Percentiles rank a stretch among this genome's conserved stretches.
phyloP scores from a whole-genome alignment of 2,329 filamentous ascomycete genomes.

The Hortaea sp. region DNA sequence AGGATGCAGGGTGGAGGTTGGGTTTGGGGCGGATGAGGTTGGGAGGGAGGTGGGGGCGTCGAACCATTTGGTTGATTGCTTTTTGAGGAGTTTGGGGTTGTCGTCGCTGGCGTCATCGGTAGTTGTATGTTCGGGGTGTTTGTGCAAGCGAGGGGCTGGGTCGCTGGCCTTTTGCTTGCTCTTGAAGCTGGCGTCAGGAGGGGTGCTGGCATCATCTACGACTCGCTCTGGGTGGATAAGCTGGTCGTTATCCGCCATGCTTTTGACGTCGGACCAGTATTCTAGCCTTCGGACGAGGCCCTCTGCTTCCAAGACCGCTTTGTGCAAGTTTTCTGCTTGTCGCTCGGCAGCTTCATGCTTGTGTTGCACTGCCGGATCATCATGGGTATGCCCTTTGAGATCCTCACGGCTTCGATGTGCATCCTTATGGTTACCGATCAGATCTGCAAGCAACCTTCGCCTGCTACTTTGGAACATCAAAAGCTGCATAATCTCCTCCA shows the following conservation, averaged over 20 bases:
- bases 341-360: constrained; percentile 25
- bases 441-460: constrained; percentile 59
- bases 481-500: constrained; percentile 75
- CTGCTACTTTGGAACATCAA: constrained; percentile 87
- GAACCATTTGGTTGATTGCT: constrained; percentile 2
- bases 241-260: constrained; percentile 16
- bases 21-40: not conserved
- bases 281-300: constrained; percentile 71
- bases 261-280: constrained; percentile 68
- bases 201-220: constrained; percentile 2
- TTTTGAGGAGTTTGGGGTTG: not conserved
- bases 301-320: constrained; percentile 65
- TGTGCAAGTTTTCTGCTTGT: constrained; percentile 58
- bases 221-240: not conserved
- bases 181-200: constrained; percentile 7
- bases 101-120: not conserved
- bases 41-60: constrained; percentile 4
- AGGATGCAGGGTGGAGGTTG: not conserved
- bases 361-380: constrained; percentile 34
- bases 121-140: constrained; percentile 9
- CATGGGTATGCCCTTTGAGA: constrained; percentile 29
- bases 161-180: constrained; percentile 11
- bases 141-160: constrained; percentile 7
- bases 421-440: constrained; percentile 53
- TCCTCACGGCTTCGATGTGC: constrained; percentile 40